Conservation (phyloP, 1,284 basidiomycete species). For the Sporisorium scitamineum region DNA sequence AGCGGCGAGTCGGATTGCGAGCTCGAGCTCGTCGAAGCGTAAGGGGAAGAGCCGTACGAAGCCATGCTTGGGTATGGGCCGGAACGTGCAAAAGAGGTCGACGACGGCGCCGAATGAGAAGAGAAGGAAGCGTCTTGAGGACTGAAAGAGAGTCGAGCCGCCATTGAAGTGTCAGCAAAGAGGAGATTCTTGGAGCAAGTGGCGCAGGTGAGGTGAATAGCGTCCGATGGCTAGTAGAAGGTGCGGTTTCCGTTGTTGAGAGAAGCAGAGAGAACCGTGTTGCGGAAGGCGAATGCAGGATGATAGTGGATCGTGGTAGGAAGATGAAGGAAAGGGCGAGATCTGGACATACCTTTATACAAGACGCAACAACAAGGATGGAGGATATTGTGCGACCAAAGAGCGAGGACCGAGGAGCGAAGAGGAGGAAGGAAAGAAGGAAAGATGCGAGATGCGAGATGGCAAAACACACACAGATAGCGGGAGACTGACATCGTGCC, state of each 20-base stretch:
- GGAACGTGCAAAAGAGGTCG: conserved; percentile 14
- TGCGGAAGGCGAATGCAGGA: background rate
- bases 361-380: background rate
- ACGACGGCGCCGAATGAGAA: conserved; percentile 17
- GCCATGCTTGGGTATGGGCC: conserved; percentile 27
- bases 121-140: conserved; percentile 19
- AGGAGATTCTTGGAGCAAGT: background rate
- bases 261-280: no score
- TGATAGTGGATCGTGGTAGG: background rate
- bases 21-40: conserved; percentile 41
- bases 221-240: no score
- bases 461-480: background rate
- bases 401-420: background rate
- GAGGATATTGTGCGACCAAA: background rate
- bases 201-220: background rate
- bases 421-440: background rate
- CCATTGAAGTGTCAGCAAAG: conserved; percentile 34
- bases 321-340: background rate
- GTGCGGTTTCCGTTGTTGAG: background rate
- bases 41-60: conserved; percentile 59
- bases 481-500: background rate
- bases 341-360: conserved; percentile 26
- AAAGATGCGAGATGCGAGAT: background rate
- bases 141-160: conserved; percentile 40
- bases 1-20: conserved; percentile 72